phyloP scores from a whole-genome alignment of 1,284 basidiomycete species.

The Austroboletus novae-zelandiae region DNA sequence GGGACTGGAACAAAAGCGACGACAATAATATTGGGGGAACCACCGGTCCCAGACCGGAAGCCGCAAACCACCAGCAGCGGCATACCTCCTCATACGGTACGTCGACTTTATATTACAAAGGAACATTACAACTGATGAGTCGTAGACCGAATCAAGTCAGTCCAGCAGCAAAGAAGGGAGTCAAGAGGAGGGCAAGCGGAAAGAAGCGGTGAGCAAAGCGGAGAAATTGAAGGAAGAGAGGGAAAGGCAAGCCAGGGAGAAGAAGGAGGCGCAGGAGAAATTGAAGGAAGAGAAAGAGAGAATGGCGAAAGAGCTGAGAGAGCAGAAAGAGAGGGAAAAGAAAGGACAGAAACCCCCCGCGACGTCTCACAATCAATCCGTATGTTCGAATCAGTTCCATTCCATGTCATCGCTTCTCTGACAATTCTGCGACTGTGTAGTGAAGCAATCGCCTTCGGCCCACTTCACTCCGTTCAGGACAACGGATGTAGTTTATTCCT shows the following conservation, averaged over 20 bases:
- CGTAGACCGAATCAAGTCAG: slow-evolving; percentile 2
- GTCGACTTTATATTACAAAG: background rate
- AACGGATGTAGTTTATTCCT: slow-evolving; percentile 9
- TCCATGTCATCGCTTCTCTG: background rate
- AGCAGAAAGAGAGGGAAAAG: background rate
- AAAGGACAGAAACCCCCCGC: background rate
- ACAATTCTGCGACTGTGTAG: slow-evolving; percentile 2
- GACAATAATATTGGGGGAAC: slow-evolving; percentile 10
- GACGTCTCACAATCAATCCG: background rate
- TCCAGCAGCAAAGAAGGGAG: background rate
- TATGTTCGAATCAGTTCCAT: slow-evolving; percentile 5
- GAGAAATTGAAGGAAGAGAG: background rate
- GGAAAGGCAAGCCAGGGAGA: background rate
- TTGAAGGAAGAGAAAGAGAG: background rate
- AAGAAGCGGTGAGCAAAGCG: background rate
- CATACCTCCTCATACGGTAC: slow-evolving; percentile 3
- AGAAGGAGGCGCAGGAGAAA: background rate
- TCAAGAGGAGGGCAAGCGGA: background rate
- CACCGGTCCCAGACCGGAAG: slow-evolving; percentile 14
- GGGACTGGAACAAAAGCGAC: background rate
- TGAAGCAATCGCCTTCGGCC: background rate
- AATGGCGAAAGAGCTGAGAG: background rate
- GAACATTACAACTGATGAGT: background rate
- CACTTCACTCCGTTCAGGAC: background rate
- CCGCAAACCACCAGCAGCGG: background rate